A percentile compares a stretch with the other conserved stretches of the same genome.
These are phyloP conservation scores for Peniophora sp. DNA, from an alignment of 1,284 basidiomycete genomes.

Conservation along the genomic window DNA sequence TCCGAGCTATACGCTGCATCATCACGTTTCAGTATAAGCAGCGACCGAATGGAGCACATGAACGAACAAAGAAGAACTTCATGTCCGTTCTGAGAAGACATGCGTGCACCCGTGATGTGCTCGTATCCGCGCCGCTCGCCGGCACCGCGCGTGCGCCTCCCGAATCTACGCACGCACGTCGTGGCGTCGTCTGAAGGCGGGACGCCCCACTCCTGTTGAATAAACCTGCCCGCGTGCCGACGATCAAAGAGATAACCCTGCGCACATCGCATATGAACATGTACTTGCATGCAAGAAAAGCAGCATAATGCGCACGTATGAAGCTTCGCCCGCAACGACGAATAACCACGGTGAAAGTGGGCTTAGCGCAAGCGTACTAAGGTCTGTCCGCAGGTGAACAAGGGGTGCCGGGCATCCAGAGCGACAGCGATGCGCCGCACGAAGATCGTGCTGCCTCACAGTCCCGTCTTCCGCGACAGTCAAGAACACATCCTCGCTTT, in stretches of 20 bases:
- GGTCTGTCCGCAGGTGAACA: conserved; percentile 47
- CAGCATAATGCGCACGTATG: conserved; percentile 40
- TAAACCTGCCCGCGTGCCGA: conserved; percentile 61
- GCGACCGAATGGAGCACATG: not conserved
- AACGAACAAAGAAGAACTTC: conserved; percentile 60
- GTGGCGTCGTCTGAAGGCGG: conserved; percentile 42
- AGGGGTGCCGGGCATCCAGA: conserved; percentile 62
- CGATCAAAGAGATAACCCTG: conserved; percentile 88
- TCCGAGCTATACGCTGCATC: conserved; percentile 68
- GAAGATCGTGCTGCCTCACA: conserved; percentile 84
- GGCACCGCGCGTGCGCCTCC: conserved; percentile 35
- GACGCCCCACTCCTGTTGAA: conserved; percentile 70
- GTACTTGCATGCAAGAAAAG: not conserved
- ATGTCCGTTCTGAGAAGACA: conserved; percentile 70
- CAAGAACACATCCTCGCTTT: conserved; percentile 78
- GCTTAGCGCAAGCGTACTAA: conserved; percentile 62
- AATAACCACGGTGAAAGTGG: conserved; percentile 67
- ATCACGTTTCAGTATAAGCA: conserved; percentile 5
- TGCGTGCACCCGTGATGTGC: conserved; percentile 76
- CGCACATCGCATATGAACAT: not conserved
- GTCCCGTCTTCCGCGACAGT: conserved; percentile 77
- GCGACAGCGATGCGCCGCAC: conserved; percentile 57
- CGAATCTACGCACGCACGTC: conserved; percentile 83
- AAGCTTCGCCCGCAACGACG: conserved; percentile 66
- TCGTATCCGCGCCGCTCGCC: conserved; percentile 32